A percentile compares a stretch with the other conserved stretches of the same genome.
Evolutionary conservation across 2,329 filamentous ascomycete genomes (phyloP).

Genomic region (Alternaria gansuensis): DNA sequence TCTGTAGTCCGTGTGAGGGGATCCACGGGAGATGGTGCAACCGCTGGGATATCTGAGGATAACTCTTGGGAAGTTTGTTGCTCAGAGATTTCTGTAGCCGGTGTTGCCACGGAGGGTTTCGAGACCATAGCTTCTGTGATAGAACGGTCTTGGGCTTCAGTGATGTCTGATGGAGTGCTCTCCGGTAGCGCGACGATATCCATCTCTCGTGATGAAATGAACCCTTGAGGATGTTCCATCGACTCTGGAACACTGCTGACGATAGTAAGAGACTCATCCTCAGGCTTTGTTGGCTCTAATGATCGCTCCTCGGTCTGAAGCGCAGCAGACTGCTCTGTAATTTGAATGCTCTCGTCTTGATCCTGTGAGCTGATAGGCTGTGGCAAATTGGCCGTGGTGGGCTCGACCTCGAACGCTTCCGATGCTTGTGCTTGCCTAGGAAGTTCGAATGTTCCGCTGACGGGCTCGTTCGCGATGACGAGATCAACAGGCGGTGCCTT

Average conservation of each 20-base stretch:
- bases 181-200: conserved; percentile 8
- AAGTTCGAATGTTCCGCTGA: neutral
- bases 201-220: neutral
- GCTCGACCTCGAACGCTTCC: neutral
- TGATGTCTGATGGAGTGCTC: neutral
- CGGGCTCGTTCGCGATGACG: conserved; percentile 18
- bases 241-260: neutral
- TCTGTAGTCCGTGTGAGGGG: conserved; percentile 11
- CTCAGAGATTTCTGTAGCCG: neutral
- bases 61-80: neutral
- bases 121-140: conserved; percentile 7
- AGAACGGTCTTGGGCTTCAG: conserved; percentile 8
- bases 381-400: neutral
- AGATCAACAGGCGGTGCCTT: conserved; percentile 28
- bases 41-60: neutral
- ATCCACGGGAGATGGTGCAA: neutral
- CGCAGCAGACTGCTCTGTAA: neutral
- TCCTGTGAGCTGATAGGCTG: neutral
- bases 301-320: neutral
- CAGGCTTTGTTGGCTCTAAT: neutral
- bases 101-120: neutral
- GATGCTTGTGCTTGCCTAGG: conserved; percentile 12
- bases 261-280: neutral
- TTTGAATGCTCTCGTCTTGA: neutral
- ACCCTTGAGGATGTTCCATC: conserved; percentile 1